Evolutionary conservation across 192 early-diverging fungal genomes (phyloP).

Genomic region (Coemansia sp.): DNA sequence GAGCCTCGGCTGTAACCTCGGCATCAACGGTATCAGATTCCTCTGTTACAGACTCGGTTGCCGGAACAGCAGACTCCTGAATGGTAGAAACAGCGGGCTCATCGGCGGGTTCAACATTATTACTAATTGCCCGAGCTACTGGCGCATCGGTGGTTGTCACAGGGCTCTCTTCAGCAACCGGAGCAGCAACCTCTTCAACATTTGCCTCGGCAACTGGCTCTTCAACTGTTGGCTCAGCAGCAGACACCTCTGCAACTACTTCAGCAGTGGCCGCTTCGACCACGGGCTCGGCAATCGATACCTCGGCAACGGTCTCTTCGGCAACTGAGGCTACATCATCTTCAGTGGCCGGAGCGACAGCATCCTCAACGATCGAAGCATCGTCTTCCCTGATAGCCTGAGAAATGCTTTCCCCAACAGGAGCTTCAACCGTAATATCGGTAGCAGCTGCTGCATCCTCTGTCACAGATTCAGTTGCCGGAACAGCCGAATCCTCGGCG

Average conservation of each 20-base stretch:
- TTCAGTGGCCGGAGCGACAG: background rate
- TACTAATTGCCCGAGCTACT: background rate
- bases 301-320: background rate
- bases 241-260: background rate
- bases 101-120: background rate
- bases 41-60: background rate
- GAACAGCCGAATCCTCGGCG: background rate
- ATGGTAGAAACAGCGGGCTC: background rate
- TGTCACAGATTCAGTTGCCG: background rate
- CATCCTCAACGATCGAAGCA: background rate
- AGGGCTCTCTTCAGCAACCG: background rate
- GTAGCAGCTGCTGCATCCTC: background rate
- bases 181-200: no score
- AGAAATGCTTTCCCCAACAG: background rate
- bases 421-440: background rate
- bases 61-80: background rate
- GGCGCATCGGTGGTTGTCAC: background rate
- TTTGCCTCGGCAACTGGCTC: background rate
- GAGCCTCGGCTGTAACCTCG: background rate
- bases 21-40: background rate
- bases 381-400: background rate
- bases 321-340: background rate
- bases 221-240: background rate
- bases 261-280: conserved; percentile 6
- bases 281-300: background rate